phyloP scores from a whole-genome alignment of 164 flowering plant species.

The grape (Vitis vinifera) region ASM3070453v1 NC_081821.1:5644001-5644500 shows the following conservation, averaged over 20 bases:
- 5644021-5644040: background rate
- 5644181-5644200: slow-evolving; percentile 16
- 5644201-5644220: slow-evolving; percentile 2
- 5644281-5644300: background rate
- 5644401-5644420: background rate
- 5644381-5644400: background rate
- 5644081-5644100: background rate
- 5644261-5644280: background rate
- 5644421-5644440: too few relatives aligned
- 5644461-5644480: background rate
- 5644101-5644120: slow-evolving; percentile 2
- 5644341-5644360: background rate
- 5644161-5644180: slow-evolving; percentile 8
- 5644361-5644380: background rate
- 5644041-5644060: background rate
- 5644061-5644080: background rate
- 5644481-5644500: background rate
- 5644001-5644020: background rate
- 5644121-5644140: slow-evolving; percentile 1
- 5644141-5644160: background rate
- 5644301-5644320: background rate
- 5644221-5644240: too few relatives aligned
- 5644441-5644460: background rate
- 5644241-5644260: slow-evolving; percentile 5
- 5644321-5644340: slow-evolving; percentile 2